Percentiles rank a stretch among this genome's conserved stretches.
phyloP scores from a whole-genome alignment of 805 yeast genomes.

The Yarrowia deformans region DNA sequence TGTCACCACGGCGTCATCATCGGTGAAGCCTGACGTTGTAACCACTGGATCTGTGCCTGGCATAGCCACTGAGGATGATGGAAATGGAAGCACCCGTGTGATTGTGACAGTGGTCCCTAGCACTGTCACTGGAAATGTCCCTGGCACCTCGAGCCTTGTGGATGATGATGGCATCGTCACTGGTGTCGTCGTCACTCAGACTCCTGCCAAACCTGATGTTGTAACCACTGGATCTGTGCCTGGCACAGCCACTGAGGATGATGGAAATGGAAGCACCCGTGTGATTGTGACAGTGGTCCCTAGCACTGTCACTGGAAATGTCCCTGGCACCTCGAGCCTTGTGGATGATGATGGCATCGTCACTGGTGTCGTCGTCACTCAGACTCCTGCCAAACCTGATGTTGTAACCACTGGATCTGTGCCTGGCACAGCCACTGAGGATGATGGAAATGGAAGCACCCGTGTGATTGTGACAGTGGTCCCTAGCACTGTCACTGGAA shows the following conservation, averaged over 20 bases:
- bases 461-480: neutral
- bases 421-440: neutral
- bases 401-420: neutral
- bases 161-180: neutral
- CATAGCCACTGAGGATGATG: neutral
- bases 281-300: neutral
- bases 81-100: neutral
- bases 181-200: neutral
- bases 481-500: neutral
- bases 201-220: neutral
- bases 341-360: neutral
- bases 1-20: too few relatives aligned
- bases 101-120: neutral
- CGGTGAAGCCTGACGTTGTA: too few relatives aligned
- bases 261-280: neutral
- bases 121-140: neutral
- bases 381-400: neutral
- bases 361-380: neutral
- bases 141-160: slow-evolving; percentile 1
- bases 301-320: neutral
- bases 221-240: neutral
- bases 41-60: neutral
- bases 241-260: neutral
- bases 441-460: neutral
- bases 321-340: neutral